Conservation (phyloP, 768 basidiomycete genomes). For the Hebeloma cylindrosporum region DNA sequence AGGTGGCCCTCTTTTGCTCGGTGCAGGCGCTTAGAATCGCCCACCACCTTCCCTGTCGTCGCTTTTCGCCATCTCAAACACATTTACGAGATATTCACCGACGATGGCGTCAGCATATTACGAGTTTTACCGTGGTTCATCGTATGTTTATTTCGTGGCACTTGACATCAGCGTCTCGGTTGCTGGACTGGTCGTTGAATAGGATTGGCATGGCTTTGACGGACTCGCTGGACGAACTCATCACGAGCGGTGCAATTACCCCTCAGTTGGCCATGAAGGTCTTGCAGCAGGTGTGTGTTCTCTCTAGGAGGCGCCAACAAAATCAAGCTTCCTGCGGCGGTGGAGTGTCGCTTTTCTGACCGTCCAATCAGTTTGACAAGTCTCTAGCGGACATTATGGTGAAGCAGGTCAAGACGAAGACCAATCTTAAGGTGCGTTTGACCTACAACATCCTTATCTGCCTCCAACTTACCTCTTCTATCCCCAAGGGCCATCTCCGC, state of each 20-base stretch:
- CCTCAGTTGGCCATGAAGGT: slow-evolving; percentile 99
- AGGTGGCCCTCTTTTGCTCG: no score
- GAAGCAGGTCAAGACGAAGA: slow-evolving; percentile 93
- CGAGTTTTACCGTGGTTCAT: slow-evolving; percentile 90
- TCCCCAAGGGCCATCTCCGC: slow-evolving; percentile 74
- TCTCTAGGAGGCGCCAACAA: background rate
- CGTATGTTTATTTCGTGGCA: slow-evolving; percentile 51
- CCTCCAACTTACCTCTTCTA: background rate
- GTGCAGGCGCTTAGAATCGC: background rate
- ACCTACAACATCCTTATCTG: background rate
- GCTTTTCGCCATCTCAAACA: background rate
- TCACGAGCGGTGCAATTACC: slow-evolving; percentile 94
- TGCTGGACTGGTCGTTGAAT: slow-evolving; percentile 4
- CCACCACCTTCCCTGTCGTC: background rate
- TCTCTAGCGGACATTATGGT: slow-evolving; percentile 90
- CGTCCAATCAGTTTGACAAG: slow-evolving; percentile 81
- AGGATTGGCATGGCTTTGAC: slow-evolving; percentile 98
- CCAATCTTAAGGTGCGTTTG: slow-evolving; percentile 83
- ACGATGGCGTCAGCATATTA: slow-evolving; percentile 83
- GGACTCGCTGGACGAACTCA: slow-evolving; percentile 97
- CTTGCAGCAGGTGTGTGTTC: slow-evolving; percentile 77
- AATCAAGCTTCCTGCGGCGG: background rate
- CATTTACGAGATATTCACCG: background rate
- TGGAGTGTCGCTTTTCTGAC: slow-evolving; percentile 3
- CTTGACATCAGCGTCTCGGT: background rate